Conservation (phyloP, 2,329 filamentous ascomycete species). For the Pseudofabraea citricarpa region DNA sequence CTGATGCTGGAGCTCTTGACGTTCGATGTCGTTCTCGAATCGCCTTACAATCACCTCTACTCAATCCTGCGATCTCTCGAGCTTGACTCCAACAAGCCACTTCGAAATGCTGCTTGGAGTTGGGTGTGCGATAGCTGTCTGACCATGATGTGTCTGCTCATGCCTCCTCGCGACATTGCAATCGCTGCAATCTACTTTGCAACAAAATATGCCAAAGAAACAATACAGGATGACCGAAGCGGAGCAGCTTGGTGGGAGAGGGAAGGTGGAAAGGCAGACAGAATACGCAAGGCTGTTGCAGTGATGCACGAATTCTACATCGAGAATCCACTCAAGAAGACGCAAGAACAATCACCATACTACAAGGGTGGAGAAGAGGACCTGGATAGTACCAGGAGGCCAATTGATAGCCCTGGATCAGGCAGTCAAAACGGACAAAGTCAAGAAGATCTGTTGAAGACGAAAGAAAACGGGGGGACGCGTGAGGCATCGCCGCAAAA, state of each 20-base stretch:
- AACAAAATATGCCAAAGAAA: conserved; percentile 66
- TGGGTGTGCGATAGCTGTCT: conserved; percentile 89
- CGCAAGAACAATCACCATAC: conserved; percentile 19
- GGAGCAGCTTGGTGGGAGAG: conserved; percentile 85
- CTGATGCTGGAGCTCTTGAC: conserved; percentile 86
- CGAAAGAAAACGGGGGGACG: neutral
- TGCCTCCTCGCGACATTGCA: conserved; percentile 75
- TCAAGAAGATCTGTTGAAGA: conserved; percentile 1
- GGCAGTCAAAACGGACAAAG: conserved; percentile 11
- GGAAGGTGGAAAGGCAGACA: conserved; percentile 64
- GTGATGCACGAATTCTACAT: conserved; percentile 67
- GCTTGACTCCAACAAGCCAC: conserved; percentile 71
- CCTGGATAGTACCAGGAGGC: conserved; percentile 20
- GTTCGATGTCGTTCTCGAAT: conserved; percentile 88
- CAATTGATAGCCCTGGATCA: conserved; percentile 5
- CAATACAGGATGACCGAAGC: conserved; percentile 68
- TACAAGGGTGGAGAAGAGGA: conserved; percentile 17
- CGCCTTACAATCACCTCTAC: conserved; percentile 81
- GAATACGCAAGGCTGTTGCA: conserved; percentile 69
- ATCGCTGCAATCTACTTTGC: conserved; percentile 84
- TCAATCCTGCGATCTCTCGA: conserved; percentile 71
- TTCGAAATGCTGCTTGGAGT: conserved; percentile 86
- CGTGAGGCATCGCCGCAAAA: neutral
- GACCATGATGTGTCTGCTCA: conserved; percentile 78
- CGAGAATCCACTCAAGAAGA: conserved; percentile 53